phyloP scores from a whole-genome alignment of 257 asterid species.

The Osmanthus fragrans region DNA sequence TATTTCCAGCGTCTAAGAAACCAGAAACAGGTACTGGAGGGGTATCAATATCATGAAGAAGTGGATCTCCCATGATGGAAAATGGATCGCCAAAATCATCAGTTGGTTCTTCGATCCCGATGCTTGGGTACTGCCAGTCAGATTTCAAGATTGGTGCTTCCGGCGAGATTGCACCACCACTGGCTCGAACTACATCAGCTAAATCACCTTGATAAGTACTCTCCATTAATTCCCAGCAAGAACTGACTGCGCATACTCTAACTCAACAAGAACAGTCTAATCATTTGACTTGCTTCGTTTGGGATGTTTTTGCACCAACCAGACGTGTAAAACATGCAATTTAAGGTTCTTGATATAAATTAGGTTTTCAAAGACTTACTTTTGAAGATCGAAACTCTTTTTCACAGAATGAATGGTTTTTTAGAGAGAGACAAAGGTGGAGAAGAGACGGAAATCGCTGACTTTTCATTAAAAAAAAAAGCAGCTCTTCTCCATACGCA shows the following conservation, averaged over 20 bases:
- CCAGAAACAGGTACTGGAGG: conserved; percentile 20
- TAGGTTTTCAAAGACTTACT: background rate
- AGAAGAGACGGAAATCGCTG: conserved; percentile 30
- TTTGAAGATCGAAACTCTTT: background rate
- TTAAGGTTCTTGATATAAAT: background rate
- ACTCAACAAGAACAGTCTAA: background rate
- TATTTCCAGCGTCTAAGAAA: conserved; percentile 6
- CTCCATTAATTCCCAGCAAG: conserved; percentile 23
- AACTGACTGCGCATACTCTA: conserved; percentile 27
- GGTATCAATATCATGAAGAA: conserved; percentile 28
- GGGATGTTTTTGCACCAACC: conserved; percentile 25
- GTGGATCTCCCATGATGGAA: conserved; percentile 41
- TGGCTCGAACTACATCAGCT: conserved; percentile 45
- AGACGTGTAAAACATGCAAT: conserved; percentile 22
- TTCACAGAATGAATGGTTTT: background rate
- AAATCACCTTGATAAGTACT: conserved; percentile 48
- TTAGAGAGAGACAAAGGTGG: background rate
- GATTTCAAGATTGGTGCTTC: background rate
- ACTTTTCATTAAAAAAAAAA: conserved; percentile 28
- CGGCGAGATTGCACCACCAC: conserved; percentile 15
- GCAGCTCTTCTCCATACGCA: conserved; percentile 33
- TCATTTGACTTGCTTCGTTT: conserved; percentile 13
- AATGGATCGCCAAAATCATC: conserved; percentile 53
- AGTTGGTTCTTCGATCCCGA: background rate
- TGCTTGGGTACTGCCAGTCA: conserved; percentile 35